Evolutionary conservation across 2,329 filamentous ascomycete genomes (phyloP), one percentile per base, ranked within the genome.

Genomic region (Graphiopsis chlorocephala): DNA sequence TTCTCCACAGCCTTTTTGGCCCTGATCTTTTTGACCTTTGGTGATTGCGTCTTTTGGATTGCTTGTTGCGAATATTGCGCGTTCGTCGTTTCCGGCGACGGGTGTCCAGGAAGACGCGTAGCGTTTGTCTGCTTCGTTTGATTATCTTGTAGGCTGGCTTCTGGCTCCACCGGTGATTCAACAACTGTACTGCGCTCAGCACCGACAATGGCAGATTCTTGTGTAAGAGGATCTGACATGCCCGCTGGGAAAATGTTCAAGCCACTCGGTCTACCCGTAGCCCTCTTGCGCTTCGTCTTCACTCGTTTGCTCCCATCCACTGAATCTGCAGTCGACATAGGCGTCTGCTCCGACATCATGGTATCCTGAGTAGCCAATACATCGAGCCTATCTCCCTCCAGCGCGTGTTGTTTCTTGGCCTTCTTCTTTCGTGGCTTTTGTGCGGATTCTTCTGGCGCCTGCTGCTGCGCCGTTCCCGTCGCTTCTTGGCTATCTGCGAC

Each of bases 381-480:
- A 33, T 52, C 47, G 15, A 20, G 15, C 14, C 33, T 33, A n/a
- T n/a, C 25, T 12, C 53, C 47, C 4, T 45, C 23, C 6, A n/a
- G 47, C 33, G 58, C 48, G 12, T 66, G 47, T 38, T 64, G 47
- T 28, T 25, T 58, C n/a, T 57, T 61, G 31, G 47, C 31, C 48
- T 57, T 64, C 55, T 65, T 66, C 56, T 66, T 66, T 23, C 55
- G 56, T 20, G 23, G 56, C 52, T 66, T 68, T 42, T 61, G 50
- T 20, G 59, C 15, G 20, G 14, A 29, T 26, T 67, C 55, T 31
- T 65, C 61, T 0, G 50, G 45, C 35, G 64, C 56, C 25, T 48
- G 48, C 38, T 66, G 58, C 25, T 64, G 45, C 28, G 45, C 64
- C 56, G 26, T 63, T 35, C 33, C 57, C 61, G 53, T 23, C 57